phyloP scores from a whole-genome alignment of 257 asterid genomes.

The Pogostemon cablin region DNA sequence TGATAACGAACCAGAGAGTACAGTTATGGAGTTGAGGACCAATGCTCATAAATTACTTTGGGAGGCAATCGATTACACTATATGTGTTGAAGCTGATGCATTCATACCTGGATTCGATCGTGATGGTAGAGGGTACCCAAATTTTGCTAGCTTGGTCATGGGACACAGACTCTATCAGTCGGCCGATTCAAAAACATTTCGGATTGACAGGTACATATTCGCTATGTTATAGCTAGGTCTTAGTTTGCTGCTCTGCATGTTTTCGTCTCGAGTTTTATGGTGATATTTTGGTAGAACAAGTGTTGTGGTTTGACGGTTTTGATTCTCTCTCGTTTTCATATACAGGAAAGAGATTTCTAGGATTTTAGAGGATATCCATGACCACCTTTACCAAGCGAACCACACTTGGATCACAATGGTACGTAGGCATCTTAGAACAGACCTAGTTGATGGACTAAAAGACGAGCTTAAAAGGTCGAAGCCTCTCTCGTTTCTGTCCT shows the following conservation, averaged over 20 bases:
- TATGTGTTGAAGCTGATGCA: conserved; percentile 84
- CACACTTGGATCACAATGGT: conserved; percentile 69
- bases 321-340: neutral
- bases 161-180: conserved; percentile 82
- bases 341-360: conserved; percentile 61
- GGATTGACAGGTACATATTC: conserved; percentile 66
- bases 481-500: conserved; percentile 65
- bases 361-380: conserved; percentile 69
- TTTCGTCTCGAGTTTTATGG: neutral
- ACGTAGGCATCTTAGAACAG: conserved; percentile 63
- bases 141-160: conserved; percentile 88
- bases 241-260: neutral
- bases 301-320: too few relatives aligned
- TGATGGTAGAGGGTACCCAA: conserved; percentile 91
- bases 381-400: conserved; percentile 78
- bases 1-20: conserved; percentile 92
- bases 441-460: conserved; percentile 55
- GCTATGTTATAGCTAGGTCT: neutral
- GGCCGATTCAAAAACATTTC: conserved; percentile 71
- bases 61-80: conserved; percentile 90
- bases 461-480: conserved; percentile 55
- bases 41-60: conserved; percentile 89
- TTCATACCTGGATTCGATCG: conserved; percentile 89
- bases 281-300: too few relatives aligned
- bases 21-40: conserved; percentile 87